These are phyloP conservation scores for Yamadazyma trypodendri DNA, from an alignment of 1,139 yeast species.

Conservation along the genomic window DNA sequence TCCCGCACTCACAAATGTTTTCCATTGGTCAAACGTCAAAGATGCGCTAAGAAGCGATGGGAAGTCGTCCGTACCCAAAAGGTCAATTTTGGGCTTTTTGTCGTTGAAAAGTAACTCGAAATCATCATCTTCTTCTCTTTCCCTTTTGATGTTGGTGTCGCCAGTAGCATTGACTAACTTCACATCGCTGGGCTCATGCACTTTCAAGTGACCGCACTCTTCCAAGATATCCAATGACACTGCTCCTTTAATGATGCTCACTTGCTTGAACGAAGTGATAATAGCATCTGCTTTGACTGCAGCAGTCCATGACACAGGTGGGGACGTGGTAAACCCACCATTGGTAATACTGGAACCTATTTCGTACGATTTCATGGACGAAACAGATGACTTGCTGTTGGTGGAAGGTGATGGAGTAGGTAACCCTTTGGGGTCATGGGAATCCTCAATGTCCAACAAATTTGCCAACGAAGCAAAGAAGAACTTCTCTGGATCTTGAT, in stretches of 20 bases:
- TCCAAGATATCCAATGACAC: conserved; percentile 30
- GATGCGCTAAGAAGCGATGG: conserved; percentile 30
- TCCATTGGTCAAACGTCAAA: conserved; percentile 43
- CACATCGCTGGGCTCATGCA: not conserved
- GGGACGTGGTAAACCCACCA: conserved; percentile 37
- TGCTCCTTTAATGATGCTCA: conserved; percentile 35
- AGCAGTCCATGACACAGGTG: conserved; percentile 43
- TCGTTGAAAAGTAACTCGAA: conserved; percentile 38
- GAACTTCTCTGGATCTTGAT: conserved; percentile 47
- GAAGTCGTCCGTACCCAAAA: conserved; percentile 16
- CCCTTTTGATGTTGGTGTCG: conserved; percentile 19
- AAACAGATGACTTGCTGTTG: conserved; percentile 8
- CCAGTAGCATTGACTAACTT: not conserved
- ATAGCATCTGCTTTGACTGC: conserved; percentile 47
- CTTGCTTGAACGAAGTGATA: conserved; percentile 47
- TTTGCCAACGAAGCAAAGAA: conserved; percentile 56
- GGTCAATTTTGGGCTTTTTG: conserved; percentile 26
- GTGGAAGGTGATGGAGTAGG: conserved; percentile 33
- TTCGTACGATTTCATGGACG: conserved; percentile 21
- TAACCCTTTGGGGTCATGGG: conserved; percentile 18
- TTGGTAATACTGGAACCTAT: conserved; percentile 13
- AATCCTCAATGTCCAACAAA: conserved; percentile 46
- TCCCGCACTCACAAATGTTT: conserved; percentile 8
- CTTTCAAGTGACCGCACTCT: conserved; percentile 22
- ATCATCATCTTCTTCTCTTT: conserved; percentile 25